Percentiles rank a stretch among this genome's conserved stretches.
Evolutionary conservation across 768 basidiomycete species (phyloP).

Genomic region (Roridomyces roridus): DNA sequence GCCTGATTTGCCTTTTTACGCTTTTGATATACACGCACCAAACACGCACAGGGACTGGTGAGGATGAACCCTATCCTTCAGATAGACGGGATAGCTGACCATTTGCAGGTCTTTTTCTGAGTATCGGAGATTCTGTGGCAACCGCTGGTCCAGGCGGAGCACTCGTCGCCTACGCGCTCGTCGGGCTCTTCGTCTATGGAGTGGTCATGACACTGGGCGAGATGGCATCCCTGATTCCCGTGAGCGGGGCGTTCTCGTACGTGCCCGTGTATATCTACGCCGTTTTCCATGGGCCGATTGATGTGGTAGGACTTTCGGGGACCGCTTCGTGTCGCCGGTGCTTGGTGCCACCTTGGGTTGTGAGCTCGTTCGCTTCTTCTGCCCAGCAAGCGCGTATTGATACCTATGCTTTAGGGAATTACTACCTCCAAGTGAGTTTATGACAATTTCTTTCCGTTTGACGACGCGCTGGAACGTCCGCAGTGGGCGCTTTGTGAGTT

Average conservation of each 20-base stretch:
- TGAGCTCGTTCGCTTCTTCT: constrained; percentile 1
- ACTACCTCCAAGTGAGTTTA: constrained; percentile 51
- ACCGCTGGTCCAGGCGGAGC: constrained; percentile 65
- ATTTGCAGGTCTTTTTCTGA: constrained; percentile 14
- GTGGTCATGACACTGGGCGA: constrained; percentile 59
- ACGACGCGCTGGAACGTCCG: constrained; percentile 23
- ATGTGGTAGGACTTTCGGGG: constrained; percentile 63
- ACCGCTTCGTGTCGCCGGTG: constrained; percentile 64
- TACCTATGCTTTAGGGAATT: constrained; percentile 66
- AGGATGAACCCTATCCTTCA: background rate
- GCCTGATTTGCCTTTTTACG: too few species aligned
- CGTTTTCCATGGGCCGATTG: constrained; percentile 43
- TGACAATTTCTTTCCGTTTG: constrained; percentile 10
- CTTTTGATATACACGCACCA: too few species aligned
- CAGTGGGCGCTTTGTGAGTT: constrained; percentile 30
- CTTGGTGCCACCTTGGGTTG: constrained; percentile 64
- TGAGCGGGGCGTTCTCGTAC: constrained; percentile 71
- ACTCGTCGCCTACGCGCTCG: constrained; percentile 64
- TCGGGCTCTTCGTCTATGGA: constrained; percentile 63
- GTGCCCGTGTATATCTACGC: constrained; percentile 34
- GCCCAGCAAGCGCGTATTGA: too few species aligned
- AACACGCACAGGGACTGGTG: constrained; percentile 10
- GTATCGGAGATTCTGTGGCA: constrained; percentile 15
- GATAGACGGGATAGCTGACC: background rate
- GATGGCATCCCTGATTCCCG: constrained; percentile 26